Evolutionary conservation across 2,329 filamentous ascomycete genomes (phyloP).

Genomic region (Fusarium nisikadoi): DNA sequence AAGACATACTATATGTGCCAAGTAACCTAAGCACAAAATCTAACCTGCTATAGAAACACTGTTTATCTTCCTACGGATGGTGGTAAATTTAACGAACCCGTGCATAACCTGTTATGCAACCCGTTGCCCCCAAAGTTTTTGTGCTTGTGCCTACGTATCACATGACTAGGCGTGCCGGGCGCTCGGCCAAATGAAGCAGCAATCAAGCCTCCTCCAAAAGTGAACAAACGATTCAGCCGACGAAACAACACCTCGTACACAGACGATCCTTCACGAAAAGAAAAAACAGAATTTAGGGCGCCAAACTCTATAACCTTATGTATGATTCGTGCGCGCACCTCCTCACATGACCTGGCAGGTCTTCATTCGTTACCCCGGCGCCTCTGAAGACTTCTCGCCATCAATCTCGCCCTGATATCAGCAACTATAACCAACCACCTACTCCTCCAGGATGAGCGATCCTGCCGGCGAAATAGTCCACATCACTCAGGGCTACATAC

Average conservation of each 20-base stretch:
- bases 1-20: not conserved
- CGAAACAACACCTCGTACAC: conserved; percentile 7
- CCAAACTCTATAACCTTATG: not conserved
- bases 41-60: not conserved
- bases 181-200: conserved; percentile 16
- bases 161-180: conserved; percentile 23
- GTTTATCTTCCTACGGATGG: not conserved
- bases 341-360: conserved; percentile 48
- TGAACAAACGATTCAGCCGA: not conserved
- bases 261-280: not conserved
- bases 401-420: conserved; percentile 22
- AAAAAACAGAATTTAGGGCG: not conserved
- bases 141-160: conserved; percentile 41
- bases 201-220: conserved; percentile 18
- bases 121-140: not conserved
- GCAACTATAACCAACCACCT: conserved; percentile 11
- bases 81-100: not conserved
- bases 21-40: not conserved
- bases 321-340: conserved; percentile 17
- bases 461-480: conserved; percentile 73
- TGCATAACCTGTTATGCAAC: not conserved
- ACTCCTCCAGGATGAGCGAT: conserved; percentile 62
- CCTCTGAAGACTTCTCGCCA: conserved; percentile 24
- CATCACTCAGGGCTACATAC: conserved; percentile 79
- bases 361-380: conserved; percentile 30